phyloP scores from a whole-genome alignment of 257 asterid genomes.

The Rauvolfia tetraphylla region DNA sequence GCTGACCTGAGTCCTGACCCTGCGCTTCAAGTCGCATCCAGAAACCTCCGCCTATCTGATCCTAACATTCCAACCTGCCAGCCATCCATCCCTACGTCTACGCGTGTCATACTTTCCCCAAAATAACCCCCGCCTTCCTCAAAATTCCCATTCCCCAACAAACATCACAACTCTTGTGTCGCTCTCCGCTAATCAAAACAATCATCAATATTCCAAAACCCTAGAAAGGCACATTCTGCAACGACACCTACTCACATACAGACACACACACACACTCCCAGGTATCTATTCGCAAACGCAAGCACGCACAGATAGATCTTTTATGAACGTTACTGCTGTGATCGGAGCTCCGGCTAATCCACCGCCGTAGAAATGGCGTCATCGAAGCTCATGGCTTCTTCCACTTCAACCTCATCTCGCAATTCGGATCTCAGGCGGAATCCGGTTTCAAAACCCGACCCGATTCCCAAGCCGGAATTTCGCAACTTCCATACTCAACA shows the following conservation, averaged over 20 bases:
- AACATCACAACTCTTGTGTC: neutral
- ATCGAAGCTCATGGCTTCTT: constrained; percentile 32
- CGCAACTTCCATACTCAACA: constrained; percentile 15
- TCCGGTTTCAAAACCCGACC: constrained; percentile 14
- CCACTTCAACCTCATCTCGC: constrained; percentile 28
- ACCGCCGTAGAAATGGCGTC: constrained; percentile 29
- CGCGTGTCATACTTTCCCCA: neutral
- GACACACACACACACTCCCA: neutral
- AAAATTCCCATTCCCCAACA: constrained; percentile 1
- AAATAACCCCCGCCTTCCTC: constrained; percentile 2
- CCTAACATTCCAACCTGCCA: neutral
- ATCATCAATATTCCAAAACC: constrained; percentile 17
- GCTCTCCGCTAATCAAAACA: neutral
- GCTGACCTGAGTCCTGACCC: no score
- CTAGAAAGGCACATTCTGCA: neutral
- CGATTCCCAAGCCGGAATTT: constrained; percentile 16
- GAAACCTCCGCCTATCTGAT: no score
- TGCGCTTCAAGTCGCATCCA: no score
- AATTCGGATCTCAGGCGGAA: constrained; percentile 32
- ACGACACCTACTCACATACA: neutral
- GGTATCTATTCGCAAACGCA: neutral
- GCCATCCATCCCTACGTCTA: neutral
- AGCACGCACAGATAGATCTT: no score
- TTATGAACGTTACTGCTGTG: neutral
- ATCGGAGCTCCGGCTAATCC: neutral